Percentiles rank a stretch among this genome's conserved stretches.
Conservation (phyloP, 2,329 filamentous ascomycete species). For the Phaeosphaeria sp. region DNA sequence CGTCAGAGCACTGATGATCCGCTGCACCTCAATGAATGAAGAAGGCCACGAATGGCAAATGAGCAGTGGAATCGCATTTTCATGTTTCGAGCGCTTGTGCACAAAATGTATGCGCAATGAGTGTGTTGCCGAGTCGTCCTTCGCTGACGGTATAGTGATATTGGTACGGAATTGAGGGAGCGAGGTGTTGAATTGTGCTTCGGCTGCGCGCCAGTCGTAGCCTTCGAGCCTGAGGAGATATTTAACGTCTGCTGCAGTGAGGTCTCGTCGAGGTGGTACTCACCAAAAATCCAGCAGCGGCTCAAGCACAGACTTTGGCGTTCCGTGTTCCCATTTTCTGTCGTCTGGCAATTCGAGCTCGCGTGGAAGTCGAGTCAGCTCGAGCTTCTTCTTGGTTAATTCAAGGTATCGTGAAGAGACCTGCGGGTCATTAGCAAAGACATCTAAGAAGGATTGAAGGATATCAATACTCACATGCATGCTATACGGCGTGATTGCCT, state of each 20-base stretch:
- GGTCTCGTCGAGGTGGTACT: constrained; percentile 32
- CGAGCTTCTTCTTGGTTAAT: constrained; percentile 71
- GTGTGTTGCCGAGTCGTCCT: constrained; percentile 16
- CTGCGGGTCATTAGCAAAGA: constrained; percentile 44
- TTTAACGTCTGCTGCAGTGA: neutral
- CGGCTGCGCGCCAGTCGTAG: constrained; percentile 69
- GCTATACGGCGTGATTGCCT: constrained; percentile 36
- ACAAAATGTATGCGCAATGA: constrained; percentile 69
- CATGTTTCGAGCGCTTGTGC: constrained; percentile 62
- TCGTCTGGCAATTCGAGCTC: constrained; percentile 59
- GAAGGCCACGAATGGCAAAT: constrained; percentile 71
- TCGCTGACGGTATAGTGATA: constrained; percentile 48
- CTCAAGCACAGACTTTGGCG: constrained; percentile 68
- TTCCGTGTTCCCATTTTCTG: constrained; percentile 60
- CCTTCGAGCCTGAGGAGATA: constrained; percentile 61
- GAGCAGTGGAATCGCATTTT: constrained; percentile 67
- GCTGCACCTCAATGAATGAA: constrained; percentile 66
- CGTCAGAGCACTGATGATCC: constrained; percentile 63
- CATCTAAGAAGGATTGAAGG: neutral
- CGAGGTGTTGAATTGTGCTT: constrained; percentile 63
- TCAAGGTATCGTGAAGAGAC: constrained; percentile 72
- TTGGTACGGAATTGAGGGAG: constrained; percentile 71
- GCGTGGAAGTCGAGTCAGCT: constrained; percentile 69
- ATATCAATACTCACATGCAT: constrained; percentile 39
- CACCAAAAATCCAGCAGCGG: constrained; percentile 69